Base-by-base conservation (phyloP, 2,329 filamentous ascomycete species). In the Pestalotiopsis sp. region DNA sequence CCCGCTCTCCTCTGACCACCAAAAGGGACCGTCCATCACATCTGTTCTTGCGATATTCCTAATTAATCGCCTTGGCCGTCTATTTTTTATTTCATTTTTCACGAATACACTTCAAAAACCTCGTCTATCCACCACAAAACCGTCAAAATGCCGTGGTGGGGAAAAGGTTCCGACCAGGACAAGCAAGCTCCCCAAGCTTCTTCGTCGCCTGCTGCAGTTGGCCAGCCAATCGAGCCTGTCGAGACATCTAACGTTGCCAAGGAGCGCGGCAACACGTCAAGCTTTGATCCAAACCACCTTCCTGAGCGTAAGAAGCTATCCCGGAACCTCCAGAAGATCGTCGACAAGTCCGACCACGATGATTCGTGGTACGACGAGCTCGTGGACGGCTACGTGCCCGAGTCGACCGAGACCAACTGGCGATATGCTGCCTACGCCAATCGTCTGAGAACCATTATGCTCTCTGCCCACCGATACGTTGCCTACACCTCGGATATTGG, bases 401-500 rank as follows among this genome's bases (percentile, higher is more conserved):
- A 97, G 75, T 93, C 94, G 4, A 98, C 94, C 69, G 93, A 98
- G 67, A 92, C 90, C 74, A 91, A 90, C 74, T 84, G 97, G 76
- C 92, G 96, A 76, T 99, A 98, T 82, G 95, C 95, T 68, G 96
- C 93, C 74, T 99, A 99, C 82, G 93, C 94, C 62, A 90, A 91
- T 70, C 91, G 96, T 63, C 83, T 96, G 71, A 91, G 93, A 70
- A 97, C 95, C 7, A 93, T 98, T 73, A 90, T 99, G 76, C 85
- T 95, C 74, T 94, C 93, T 17, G 95, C 95, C 4, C 96, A 98
- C 77, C 91, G 96, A 76, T 99, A 99, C 77, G 94, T 99, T 63
- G 96, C 96, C 68, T 99, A 99, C 80, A 98, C 96, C 0, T 95
- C 92, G 23, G 95, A 98, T 76, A 95, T 99, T 72, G 96, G 96